Evolutionary conservation across 2,329 filamentous ascomycete genomes (phyloP).

Genomic region (Neodidymelliopsis sp.): DNA sequence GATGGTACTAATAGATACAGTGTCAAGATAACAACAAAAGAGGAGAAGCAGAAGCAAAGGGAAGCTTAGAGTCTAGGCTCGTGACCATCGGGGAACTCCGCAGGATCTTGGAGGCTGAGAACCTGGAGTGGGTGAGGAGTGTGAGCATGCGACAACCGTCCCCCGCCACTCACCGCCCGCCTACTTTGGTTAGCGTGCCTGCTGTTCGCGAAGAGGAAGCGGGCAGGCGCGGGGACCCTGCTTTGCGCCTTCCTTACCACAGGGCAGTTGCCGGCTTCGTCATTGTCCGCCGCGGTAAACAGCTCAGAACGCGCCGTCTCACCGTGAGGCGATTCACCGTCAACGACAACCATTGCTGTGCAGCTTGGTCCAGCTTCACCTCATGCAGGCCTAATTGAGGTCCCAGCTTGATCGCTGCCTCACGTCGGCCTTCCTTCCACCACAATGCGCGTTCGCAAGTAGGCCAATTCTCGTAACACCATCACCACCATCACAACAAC

Average conservation of each 20-base stretch:
- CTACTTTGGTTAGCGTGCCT: constrained; percentile 26
- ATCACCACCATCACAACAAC: constrained; percentile 19
- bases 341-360: constrained; percentile 2
- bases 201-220: constrained; percentile 1
- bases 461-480: constrained; percentile 12
- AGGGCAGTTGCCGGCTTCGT: constrained; percentile 29
- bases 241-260: constrained; percentile 16
- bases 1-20: constrained; percentile 22
- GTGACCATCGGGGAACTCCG: constrained; percentile 46
- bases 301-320: not conserved
- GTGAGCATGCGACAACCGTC: constrained; percentile 7
- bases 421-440: constrained; percentile 7
- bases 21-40: constrained; percentile 28
- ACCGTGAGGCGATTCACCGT: constrained; percentile 15
- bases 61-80: constrained; percentile 36
- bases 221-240: constrained; percentile 22
- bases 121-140: constrained; percentile 22
- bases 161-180: constrained; percentile 30
- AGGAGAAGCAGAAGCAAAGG: constrained; percentile 25
- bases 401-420: constrained; percentile 3
- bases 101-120: constrained; percentile 21
- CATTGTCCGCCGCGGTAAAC: constrained; percentile 17
- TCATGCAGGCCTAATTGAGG: constrained; percentile 2
- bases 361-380: not conserved
- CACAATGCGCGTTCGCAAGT: constrained; percentile 39